A percentile compares a stretch with the other conserved stretches of the same genome.
phyloP scores from a whole-genome alignment of 257 asterid genomes.

The Capsicum baccatum region DNA sequence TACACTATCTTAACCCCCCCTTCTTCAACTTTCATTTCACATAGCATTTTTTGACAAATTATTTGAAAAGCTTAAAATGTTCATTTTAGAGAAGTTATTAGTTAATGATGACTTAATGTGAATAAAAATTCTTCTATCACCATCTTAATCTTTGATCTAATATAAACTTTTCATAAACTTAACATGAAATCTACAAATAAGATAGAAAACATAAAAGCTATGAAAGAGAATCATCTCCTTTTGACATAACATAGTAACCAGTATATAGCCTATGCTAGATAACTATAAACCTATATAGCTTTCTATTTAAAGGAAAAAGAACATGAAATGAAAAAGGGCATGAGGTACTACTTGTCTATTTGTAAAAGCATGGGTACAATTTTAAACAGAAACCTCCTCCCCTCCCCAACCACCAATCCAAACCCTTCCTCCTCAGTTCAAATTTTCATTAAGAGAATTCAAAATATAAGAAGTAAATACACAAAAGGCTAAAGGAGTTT shows the following conservation, averaged over 20 bases:
- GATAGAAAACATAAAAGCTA: not conserved
- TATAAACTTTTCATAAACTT: not conserved
- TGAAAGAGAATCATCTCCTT: not conserved
- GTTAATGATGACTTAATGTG: not conserved
- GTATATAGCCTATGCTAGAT: not conserved
- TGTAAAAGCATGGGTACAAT: not conserved
- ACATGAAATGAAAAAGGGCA: constrained; percentile 22
- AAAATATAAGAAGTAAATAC: no score
- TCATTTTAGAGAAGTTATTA: no score
- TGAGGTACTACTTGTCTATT: not conserved
- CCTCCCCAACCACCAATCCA: no score
- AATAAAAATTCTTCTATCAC: not conserved
- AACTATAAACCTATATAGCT: not conserved
- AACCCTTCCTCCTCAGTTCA: no score
- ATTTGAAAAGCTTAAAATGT: no score
- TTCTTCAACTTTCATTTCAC: not conserved
- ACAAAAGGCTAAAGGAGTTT: no score
- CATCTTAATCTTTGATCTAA: not conserved
- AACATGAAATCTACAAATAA: not conserved
- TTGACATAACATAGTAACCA: not conserved
- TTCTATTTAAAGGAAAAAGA: constrained; percentile 29
- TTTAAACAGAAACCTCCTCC: not conserved
- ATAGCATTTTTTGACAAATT: no score
- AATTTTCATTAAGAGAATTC: no score
- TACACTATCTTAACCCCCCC: constrained; percentile 27